Conservation (phyloP, 192 early-diverging fungal species). For the Coemansia sp. region DNA sequence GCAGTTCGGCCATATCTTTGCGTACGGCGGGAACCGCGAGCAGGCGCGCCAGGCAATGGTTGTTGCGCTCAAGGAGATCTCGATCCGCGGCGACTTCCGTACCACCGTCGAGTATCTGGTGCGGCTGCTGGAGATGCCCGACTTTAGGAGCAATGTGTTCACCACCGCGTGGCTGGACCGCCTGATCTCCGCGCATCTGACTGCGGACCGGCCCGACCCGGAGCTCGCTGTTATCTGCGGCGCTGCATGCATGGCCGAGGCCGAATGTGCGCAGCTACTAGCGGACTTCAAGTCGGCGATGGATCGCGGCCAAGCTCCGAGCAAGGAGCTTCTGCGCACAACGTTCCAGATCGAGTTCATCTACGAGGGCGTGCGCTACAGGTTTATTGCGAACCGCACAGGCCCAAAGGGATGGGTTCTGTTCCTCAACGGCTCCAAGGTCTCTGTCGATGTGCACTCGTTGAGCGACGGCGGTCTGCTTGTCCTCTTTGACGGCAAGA, state of each 20-base stretch:
- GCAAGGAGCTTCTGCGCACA: constrained; percentile 70
- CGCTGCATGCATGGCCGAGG: constrained; percentile 84
- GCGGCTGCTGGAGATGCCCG: constrained; percentile 85
- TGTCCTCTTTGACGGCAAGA: constrained; percentile 86
- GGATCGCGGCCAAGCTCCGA: constrained; percentile 92
- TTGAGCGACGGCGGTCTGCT: constrained; percentile 92
- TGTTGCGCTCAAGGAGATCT: constrained; percentile 95
- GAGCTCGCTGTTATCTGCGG: constrained; percentile 91
- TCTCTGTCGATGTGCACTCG: constrained; percentile 79
- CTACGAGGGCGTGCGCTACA: constrained; percentile 88
- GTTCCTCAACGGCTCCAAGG: constrained; percentile 77
- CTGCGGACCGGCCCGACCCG: constrained; percentile 86
- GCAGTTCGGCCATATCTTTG: constrained; percentile 98
- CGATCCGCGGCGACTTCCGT: constrained; percentile 97
- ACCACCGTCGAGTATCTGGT: constrained; percentile 98
- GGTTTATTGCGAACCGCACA: constrained; percentile 77
- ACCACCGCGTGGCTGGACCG: constrained; percentile 96
- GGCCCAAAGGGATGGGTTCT: constrained; percentile 80
- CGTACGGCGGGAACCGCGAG: constrained; percentile 93
- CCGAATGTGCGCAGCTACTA: constrained; percentile 61
- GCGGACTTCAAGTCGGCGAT: constrained; percentile 78
- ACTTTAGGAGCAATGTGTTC: constrained; percentile 85
- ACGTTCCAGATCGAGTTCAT: constrained; percentile 87
- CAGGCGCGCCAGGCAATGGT: constrained; percentile 95
- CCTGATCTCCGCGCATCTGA: constrained; percentile 84